Percentiles rank a stretch among this genome's conserved stretches.
phyloP scores from a whole-genome alignment of 108 stramenopile species.

The Skeletonema menzelii region DNA sequence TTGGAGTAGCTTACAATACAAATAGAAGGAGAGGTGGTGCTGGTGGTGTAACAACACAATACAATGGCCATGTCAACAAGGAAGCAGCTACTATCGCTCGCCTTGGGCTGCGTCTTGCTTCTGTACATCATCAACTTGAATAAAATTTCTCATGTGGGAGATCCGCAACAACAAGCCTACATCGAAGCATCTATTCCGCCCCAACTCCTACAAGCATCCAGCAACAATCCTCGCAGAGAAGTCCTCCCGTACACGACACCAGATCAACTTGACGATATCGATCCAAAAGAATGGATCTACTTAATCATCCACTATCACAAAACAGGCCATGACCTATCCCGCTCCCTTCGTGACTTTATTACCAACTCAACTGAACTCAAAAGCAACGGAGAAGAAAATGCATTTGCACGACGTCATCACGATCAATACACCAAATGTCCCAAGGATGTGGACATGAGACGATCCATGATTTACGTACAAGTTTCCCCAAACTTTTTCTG shows the following conservation, averaged over 20 bases:
- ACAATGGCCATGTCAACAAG: not conserved
- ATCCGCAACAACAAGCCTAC: not conserved
- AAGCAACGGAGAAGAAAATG: not conserved
- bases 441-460: not conserved
- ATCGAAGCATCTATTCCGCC: not conserved
- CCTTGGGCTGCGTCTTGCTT: not conserved
- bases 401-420: slow-evolving; percentile 5
- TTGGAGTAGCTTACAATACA: no score
- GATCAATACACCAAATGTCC: slow-evolving; percentile 5
- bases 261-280: not conserved
- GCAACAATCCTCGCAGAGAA: not conserved
- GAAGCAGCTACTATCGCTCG: not conserved
- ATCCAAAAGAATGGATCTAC: not conserved
- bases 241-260: not conserved
- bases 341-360: not conserved
- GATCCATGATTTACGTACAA: not conserved
- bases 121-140: not conserved
- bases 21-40: no score
- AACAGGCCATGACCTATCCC: slow-evolving; percentile 11
- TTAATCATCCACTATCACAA: slow-evolving; percentile 28
- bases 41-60: not conserved
- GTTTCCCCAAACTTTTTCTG: slow-evolving; percentile 8
- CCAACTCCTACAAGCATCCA: not conserved
- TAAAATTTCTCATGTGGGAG: not conserved
- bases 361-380: not conserved